These are phyloP conservation scores for Gossypium schwendimanii DNA, from an alignment of 441 rosid genomes.

Conservation along the genomic window DNA sequence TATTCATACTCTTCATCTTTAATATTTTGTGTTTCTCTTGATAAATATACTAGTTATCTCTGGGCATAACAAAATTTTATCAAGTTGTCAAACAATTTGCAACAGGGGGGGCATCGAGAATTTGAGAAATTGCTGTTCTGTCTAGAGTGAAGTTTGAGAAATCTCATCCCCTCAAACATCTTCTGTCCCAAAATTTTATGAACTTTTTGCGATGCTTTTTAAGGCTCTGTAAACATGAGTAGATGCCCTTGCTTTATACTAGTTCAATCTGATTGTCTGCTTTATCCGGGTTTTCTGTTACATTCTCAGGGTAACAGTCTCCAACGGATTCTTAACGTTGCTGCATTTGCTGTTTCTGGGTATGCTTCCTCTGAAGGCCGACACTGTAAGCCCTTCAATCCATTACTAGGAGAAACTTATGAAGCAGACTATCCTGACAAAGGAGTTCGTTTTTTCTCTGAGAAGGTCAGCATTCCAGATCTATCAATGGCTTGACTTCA, in stretches of 20 bases:
- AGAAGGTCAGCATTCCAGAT: slow-evolving; percentile 53
- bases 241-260: not conserved
- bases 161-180: not conserved
- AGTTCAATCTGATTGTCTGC: not conserved
- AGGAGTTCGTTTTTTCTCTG: slow-evolving; percentile 91
- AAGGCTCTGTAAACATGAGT: slow-evolving; percentile 4
- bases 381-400: slow-evolving; percentile 96
- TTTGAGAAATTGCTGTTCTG: not conserved
- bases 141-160: not conserved
- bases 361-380: slow-evolving; percentile 69
- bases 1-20: not conserved
- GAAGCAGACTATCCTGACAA: slow-evolving; percentile 93
- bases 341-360: slow-evolving; percentile 33
- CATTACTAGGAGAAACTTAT: slow-evolving; percentile 96
- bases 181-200: not conserved
- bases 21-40: not conserved
- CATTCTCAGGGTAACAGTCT: slow-evolving; percentile 66
- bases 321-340: slow-evolving; percentile 67
- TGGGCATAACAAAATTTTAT: not conserved
- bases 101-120: not conserved
- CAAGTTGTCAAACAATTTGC: not conserved
- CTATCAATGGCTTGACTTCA: not conserved
- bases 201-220: not conserved
- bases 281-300: not conserved
- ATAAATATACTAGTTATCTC: not conserved